Base-by-base conservation (phyloP, 306 rosid species). In the Ormosia semicastrata region DNA sequence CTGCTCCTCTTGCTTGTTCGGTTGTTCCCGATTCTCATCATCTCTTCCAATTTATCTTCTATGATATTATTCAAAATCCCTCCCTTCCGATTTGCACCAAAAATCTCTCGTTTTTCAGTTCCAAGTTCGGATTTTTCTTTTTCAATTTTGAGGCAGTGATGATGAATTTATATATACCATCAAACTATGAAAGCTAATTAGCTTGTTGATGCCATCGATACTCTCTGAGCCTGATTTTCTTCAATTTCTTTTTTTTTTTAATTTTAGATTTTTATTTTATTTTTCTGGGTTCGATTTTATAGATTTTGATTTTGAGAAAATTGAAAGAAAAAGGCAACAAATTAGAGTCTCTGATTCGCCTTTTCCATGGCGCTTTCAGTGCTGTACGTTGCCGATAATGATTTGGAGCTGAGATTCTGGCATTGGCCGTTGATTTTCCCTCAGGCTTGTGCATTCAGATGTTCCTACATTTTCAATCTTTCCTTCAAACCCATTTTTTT, bases 331-430 rank as follows among this genome's bases (percentile, higher is more conserved):
- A 76, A 86, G 98, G 98, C 97, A 92, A 94, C 87, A 91, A 92
- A 75, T 92, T 94, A 94, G 98, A 94, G 98, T 94, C 98, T 86
- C 97, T 92, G 94, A 83, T 73, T 82, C 90, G 85, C 92, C 86
- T 15, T 13, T 29, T 78, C 62, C 0, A 40, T 92, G 88, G 93
- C 59, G 94, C 13, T 13, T 24, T 75, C 89, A 87, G 98, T 84
- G 98, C 98, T 94, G 88, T 89, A 92, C 97, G 96, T 92, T 94
- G 98, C 98, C 97, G 12, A 94, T 0, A 94, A 0, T 4, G 14
- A 89, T 66, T 66, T 86, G 94, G 94, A 82, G 18, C 92, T 88
- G 85, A 90, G 81, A 91, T 93, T 89, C 94, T 90, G 91, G 93
- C 92, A 85, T 87, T 66, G 47, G 80, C 80, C 77, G 41, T 77